Conservation (phyloP, 1,284 basidiomycete species). For the Phlebopus sp. region DNA sequence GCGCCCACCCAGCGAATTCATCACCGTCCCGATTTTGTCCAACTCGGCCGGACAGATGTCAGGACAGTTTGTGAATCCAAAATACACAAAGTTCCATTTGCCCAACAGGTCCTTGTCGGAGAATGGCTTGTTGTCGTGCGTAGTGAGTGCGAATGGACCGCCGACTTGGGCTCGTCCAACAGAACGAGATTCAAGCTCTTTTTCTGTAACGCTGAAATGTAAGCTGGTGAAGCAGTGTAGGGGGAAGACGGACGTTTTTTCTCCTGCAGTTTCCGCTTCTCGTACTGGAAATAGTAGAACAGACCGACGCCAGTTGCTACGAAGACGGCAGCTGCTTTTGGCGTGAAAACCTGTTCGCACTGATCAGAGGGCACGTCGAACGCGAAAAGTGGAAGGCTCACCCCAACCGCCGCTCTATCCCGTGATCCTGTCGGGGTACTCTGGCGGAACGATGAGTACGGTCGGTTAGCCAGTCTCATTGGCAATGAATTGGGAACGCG, state of each 20-base stretch:
- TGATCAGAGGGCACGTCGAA: too few relatives aligned
- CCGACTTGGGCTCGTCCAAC: slow-evolving; percentile 80
- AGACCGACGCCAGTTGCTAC: slow-evolving; percentile 79
- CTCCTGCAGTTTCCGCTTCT: slow-evolving; percentile 80
- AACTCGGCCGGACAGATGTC: slow-evolving; percentile 99
- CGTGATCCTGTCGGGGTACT: slow-evolving; percentile 25
- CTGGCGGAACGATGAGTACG: slow-evolving; percentile 21
- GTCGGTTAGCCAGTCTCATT: slow-evolving; percentile 10
- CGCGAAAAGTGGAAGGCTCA: slow-evolving; percentile 18
- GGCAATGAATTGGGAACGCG: background rate
- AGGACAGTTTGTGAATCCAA: slow-evolving; percentile 96
- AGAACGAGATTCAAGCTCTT: slow-evolving; percentile 58
- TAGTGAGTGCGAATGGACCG: slow-evolving; percentile 81
- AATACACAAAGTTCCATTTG: slow-evolving; percentile 91
- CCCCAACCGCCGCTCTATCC: slow-evolving; percentile 44
- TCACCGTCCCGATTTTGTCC: slow-evolving; percentile 90
- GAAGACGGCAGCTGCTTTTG: slow-evolving; percentile 81
- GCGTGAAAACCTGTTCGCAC: slow-evolving; percentile 76
- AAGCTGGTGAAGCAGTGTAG: background rate
- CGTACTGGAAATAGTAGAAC: slow-evolving; percentile 85
- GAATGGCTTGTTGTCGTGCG: slow-evolving; percentile 69
- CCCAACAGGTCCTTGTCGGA: slow-evolving; percentile 84
- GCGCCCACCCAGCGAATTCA: slow-evolving; percentile 69
- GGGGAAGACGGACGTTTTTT: slow-evolving; percentile 52
- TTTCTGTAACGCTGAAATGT: slow-evolving; percentile 42